Evolutionary conservation across 139 green algal genomes (phyloP).

Genomic region (Dunaliella sp.): DNA sequence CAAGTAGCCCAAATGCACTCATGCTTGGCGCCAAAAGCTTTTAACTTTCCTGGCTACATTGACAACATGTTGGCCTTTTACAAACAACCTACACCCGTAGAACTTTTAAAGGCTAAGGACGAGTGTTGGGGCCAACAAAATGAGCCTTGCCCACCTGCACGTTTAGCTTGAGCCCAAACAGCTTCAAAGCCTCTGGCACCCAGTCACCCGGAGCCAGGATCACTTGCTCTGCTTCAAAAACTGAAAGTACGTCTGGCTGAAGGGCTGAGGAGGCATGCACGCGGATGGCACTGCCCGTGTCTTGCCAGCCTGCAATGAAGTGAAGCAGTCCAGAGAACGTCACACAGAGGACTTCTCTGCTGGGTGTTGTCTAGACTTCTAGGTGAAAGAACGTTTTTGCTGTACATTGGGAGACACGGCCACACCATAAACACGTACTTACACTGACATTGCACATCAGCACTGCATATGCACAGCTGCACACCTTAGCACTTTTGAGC

Average conservation of each 20-base stretch:
- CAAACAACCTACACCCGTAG: neutral
- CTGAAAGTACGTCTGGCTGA: conserved; percentile 16
- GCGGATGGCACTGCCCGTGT: conserved; percentile 38
- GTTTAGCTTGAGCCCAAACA: conserved; percentile 33
- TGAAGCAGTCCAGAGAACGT: no score
- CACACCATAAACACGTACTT: no score
- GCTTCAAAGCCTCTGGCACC: conserved; percentile 6
- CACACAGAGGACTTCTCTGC: no score
- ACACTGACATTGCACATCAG: no score
- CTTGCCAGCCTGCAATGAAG: conserved; percentile 47
- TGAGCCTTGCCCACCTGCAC: conserved; percentile 37
- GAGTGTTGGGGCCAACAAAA: neutral
- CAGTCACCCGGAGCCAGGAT: conserved; percentile 35
- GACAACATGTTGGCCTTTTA: neutral
- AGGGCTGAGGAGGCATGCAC: conserved; percentile 29
- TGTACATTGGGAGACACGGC: no score
- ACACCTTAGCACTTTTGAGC: no score
- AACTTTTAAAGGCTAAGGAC: neutral
- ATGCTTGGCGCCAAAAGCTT: no score
- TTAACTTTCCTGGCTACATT: no score
- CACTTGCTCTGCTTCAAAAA: conserved; percentile 42
- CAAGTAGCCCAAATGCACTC: no score
- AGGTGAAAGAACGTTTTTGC: no score
- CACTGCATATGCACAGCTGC: no score
- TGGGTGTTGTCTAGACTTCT: no score